Evolutionary conservation across 441 rosid species (phyloP).

Genomic region (Corymbia calophylla): DNA sequence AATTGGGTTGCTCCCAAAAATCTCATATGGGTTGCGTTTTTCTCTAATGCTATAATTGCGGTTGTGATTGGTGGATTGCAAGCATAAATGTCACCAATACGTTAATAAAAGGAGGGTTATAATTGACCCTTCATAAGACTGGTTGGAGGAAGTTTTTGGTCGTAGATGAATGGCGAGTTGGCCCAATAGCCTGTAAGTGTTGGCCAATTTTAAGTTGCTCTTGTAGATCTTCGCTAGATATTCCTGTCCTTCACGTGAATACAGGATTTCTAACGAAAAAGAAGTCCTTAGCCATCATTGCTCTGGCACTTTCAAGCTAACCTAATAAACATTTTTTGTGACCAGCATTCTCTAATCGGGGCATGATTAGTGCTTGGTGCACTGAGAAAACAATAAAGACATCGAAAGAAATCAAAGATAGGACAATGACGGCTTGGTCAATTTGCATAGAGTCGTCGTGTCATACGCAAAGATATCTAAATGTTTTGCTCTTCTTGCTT

Average conservation of each 20-base stretch:
- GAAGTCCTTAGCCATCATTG: background rate
- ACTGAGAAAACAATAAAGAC: background rate
- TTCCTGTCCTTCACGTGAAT: background rate
- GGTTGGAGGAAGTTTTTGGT: background rate
- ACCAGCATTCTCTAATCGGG: background rate
- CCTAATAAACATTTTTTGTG: background rate
- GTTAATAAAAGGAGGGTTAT: background rate
- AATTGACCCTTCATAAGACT: background rate
- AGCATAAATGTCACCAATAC: background rate
- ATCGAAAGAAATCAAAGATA: background rate
- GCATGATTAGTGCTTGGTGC: background rate
- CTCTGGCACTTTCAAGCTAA: background rate
- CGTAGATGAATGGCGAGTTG: background rate
- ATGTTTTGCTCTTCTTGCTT: background rate
- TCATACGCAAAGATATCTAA: background rate
- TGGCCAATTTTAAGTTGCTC: background rate
- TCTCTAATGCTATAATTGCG: background rate
- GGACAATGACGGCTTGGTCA: background rate
- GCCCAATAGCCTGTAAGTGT: background rate
- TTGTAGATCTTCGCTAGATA: background rate
- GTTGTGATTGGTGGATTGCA: background rate
- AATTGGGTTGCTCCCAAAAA: background rate
- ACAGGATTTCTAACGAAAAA: background rate
- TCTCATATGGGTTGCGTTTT: background rate
- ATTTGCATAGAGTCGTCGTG: background rate